These are phyloP conservation scores for Phytophthora pseudosyringae DNA, from an alignment of 352 stramenopile genomes.

Conservation along the genomic window DNA sequence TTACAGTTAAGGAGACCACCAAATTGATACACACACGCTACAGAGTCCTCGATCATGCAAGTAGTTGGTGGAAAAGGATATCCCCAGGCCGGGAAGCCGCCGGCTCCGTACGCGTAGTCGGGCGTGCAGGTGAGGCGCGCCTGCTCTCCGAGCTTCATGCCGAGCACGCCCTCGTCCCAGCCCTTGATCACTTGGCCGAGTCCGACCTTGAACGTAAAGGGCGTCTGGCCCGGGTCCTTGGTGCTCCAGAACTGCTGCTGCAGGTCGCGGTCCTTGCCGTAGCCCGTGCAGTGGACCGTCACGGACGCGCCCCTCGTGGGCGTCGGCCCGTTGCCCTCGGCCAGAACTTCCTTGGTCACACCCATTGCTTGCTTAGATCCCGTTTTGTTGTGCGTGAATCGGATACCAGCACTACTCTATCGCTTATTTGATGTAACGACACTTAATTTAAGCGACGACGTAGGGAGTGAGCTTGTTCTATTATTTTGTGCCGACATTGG, in stretches of 20 bases:
- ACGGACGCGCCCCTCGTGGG: conserved; percentile 69
- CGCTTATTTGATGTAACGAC: conserved; percentile 1
- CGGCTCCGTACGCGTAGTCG: conserved; percentile 95
- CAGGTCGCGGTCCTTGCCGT: conserved; percentile 75
- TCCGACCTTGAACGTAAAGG: conserved; percentile 94
- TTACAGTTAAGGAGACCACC: conserved; percentile 47
- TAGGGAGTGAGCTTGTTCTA: background rate
- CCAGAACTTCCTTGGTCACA: conserved; percentile 68
- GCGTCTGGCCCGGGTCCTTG: conserved; percentile 94
- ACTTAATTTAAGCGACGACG: conserved; percentile 8
- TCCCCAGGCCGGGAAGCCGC: conserved; percentile 94
- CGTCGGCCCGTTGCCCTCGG: conserved; percentile 58
- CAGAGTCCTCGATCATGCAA: conserved; percentile 17
- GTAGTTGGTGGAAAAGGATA: conserved; percentile 56
- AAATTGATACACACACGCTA: background rate
- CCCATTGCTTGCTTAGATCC: conserved; percentile 44
- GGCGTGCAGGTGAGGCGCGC: conserved; percentile 92
- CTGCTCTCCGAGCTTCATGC: conserved; percentile 90
- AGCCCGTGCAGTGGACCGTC: conserved; percentile 87
- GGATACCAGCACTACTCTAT: background rate
- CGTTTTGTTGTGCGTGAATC: background rate
- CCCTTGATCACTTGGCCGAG: conserved; percentile 95
- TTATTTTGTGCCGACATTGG: too few species aligned
- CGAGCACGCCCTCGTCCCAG: conserved; percentile 94
- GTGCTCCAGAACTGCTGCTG: conserved; percentile 96